Percentiles rank a stretch among this genome's conserved stretches.
phyloP scores from a whole-genome alignment of 2,329 filamentous ascomycete genomes.

The Thermoascus crustaceus region DNA sequence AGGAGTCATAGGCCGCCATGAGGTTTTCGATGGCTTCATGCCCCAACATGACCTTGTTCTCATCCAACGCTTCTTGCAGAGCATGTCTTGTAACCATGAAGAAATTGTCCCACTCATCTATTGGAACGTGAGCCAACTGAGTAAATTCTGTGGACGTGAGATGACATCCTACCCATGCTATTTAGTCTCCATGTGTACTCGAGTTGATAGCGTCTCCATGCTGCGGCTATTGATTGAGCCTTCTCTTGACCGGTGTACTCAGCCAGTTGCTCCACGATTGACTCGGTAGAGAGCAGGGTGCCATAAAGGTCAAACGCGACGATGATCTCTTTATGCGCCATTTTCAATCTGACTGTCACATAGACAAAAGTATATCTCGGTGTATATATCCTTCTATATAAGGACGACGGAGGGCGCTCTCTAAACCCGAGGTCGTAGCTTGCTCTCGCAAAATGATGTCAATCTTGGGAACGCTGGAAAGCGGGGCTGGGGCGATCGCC shows the following conservation, averaged over 20 bases:
- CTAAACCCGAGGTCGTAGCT: too few relatives aligned
- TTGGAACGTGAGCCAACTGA: slow-evolving; percentile 1
- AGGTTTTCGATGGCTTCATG: slow-evolving; percentile 41
- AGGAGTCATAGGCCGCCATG: slow-evolving; percentile 57
- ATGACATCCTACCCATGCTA: slow-evolving; percentile 54
- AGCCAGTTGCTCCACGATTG: slow-evolving; percentile 54
- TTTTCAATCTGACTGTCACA: slow-evolving; percentile 3
- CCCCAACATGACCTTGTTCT: slow-evolving; percentile 43
- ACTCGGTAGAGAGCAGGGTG: slow-evolving; percentile 63
- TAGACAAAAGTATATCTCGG: background rate
- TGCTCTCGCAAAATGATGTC: slow-evolving; percentile 8
- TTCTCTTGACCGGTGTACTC: slow-evolving; percentile 50
- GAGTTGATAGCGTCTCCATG: slow-evolving; percentile 63
- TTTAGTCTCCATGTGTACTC: slow-evolving; percentile 72
- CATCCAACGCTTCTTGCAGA: slow-evolving; percentile 56
- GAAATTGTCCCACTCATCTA: slow-evolving; percentile 57
- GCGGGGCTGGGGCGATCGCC: background rate
- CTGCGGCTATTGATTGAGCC: slow-evolving; percentile 48
- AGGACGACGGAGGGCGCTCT: too few relatives aligned
- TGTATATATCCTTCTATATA: too few relatives aligned
- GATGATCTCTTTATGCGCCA: slow-evolving; percentile 30
- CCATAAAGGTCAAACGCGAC: slow-evolving; percentile 71
- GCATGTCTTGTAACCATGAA: slow-evolving; percentile 54
- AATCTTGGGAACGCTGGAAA: background rate
- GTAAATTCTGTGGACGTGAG: slow-evolving; percentile 3